phyloP scores from a whole-genome alignment of 1,139 yeast genomes.

The Hanseniaspora sp. region DNA sequence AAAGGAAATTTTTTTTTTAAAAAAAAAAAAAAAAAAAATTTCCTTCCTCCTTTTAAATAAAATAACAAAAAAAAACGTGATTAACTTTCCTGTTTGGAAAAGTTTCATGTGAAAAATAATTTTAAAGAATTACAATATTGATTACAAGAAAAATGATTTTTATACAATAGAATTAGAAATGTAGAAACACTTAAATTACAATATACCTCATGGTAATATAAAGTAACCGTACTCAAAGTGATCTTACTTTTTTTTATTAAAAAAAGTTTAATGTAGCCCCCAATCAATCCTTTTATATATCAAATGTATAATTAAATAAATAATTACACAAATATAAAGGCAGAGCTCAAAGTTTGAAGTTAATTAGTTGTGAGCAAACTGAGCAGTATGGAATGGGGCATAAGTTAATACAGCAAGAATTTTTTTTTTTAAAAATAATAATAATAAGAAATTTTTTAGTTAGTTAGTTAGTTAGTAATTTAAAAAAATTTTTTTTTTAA shows the following conservation, averaged over 20 bases:
- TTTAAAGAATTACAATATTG: not conserved
- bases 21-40: too few species aligned
- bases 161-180: not conserved
- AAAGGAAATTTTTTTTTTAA: too few species aligned
- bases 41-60: too few species aligned
- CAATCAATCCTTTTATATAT: constrained; percentile 7
- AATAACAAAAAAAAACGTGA: too few species aligned
- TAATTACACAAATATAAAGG: not conserved
- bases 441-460: not conserved
- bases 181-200: constrained; percentile 16
- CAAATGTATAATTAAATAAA: not conserved
- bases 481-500: not conserved
- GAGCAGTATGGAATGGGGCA: constrained; percentile 16
- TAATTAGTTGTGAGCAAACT: not conserved
- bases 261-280: constrained; percentile 11
- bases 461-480: not conserved
- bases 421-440: not conserved
- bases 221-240: constrained; percentile 16
- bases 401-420: not conserved
- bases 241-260: not conserved
- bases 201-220: constrained; percentile 13
- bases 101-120: not conserved
- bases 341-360: constrained; percentile 14
- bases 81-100: too few species aligned
- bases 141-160: not conserved